Conservation (phyloP, 352 stramenopile genomes). For the Pythium guiyangense region DNA sequence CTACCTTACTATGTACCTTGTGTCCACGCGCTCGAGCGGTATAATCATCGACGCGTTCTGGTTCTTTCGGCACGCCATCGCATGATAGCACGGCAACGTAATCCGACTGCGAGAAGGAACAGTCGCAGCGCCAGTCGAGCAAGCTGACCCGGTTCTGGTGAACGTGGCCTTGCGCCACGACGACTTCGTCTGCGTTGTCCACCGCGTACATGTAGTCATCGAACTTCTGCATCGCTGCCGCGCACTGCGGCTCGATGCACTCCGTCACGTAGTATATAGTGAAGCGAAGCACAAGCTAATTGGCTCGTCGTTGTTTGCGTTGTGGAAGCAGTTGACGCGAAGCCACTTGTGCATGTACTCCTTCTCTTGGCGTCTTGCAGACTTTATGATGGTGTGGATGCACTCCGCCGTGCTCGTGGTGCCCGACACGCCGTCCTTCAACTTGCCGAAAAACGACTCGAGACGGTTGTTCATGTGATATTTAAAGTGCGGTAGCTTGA, state of each 20-base stretch:
- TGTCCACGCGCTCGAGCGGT: too few species aligned
- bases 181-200: neutral
- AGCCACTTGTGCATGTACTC: conserved; percentile 11
- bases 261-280: conserved; percentile 17
- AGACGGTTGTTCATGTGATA: conserved; percentile 22
- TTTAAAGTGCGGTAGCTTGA: conserved; percentile 15
- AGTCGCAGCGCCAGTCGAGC: too few species aligned
- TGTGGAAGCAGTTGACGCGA: conserved; percentile 3
- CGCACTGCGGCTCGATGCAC: conserved; percentile 9
- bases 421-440: neutral
- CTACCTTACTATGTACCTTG: too few species aligned
- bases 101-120: too few species aligned
- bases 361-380: conserved; percentile 1
- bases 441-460: conserved; percentile 13
- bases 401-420: conserved; percentile 10
- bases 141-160: too few species aligned
- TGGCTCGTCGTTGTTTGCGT: conserved; percentile 17
- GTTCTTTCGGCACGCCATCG: too few species aligned
- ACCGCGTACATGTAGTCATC: neutral
- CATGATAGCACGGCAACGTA: too few species aligned
- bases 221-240: neutral
- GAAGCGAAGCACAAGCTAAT: conserved; percentile 9
- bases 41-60: too few species aligned
- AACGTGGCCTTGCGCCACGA: too few species aligned
- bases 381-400: conserved; percentile 1